Conservation (phyloP, 2,329 filamentous ascomycete genomes). For the Xylaria sp. region DNA sequence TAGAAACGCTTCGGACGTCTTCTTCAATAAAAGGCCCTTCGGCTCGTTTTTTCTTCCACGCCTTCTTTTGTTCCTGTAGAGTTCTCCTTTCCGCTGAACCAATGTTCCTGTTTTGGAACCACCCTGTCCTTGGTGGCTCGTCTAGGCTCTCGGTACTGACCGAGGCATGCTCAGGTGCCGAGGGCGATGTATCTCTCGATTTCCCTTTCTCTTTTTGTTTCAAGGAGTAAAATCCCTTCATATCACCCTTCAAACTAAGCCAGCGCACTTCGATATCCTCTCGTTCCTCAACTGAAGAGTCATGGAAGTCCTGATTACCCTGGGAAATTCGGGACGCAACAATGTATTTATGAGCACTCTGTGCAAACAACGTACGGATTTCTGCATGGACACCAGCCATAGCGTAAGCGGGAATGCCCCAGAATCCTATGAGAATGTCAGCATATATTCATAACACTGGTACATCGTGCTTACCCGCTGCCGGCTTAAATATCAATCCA, state of each 20-base stretch:
- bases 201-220: conserved; percentile 59
- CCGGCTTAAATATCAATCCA: conserved; percentile 83
- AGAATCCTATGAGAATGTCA: conserved; percentile 59
- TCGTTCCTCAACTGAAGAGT: conserved; percentile 66
- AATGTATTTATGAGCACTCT: conserved; percentile 81
- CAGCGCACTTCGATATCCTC: conserved; percentile 72
- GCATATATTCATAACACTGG: not conserved
- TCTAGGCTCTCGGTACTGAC: conserved; percentile 22
- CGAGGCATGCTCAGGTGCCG: conserved; percentile 34
- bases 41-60: conserved; percentile 52
- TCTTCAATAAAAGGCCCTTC: conserved; percentile 40
- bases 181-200: conserved; percentile 46
- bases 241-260: conserved; percentile 67
- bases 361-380: conserved; percentile 74
- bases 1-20: conserved; percentile 35
- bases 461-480: conserved; percentile 67
- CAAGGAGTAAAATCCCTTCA: conserved; percentile 67
- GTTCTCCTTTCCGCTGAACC: conserved; percentile 63
- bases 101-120: conserved; percentile 59
- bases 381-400: conserved; percentile 86
- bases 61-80: conserved; percentile 59
- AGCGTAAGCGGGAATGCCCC: conserved; percentile 80
- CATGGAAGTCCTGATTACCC: conserved; percentile 72
- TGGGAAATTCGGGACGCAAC: conserved; percentile 79
- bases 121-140: conserved; percentile 55